These are phyloP conservation scores for Grigorovia jiainica DNA, from an alignment of 805 yeast species.

Conservation along the genomic window DNA sequence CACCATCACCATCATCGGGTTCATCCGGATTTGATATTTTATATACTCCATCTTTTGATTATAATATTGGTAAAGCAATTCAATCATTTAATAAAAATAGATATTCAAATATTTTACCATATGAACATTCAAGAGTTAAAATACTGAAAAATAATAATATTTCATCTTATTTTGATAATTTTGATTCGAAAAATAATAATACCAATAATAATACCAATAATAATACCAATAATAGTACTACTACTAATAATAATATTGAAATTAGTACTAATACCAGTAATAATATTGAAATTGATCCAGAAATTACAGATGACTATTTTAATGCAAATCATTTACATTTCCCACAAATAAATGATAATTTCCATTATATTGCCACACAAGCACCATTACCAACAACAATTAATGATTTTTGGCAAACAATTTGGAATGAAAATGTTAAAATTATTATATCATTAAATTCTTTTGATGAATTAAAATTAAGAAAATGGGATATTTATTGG, in stretches of 20 bases:
- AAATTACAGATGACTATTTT: constrained; percentile 49
- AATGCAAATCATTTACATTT: constrained; percentile 66
- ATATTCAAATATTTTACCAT: constrained; percentile 79
- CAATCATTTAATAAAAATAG: constrained; percentile 74
- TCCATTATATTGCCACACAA: constrained; percentile 72
- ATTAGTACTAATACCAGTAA: not conserved
- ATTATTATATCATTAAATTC: constrained; percentile 70
- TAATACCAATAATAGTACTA: not conserved
- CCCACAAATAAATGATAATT: constrained; percentile 31
- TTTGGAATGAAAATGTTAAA: constrained; percentile 53
- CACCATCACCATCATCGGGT: constrained; percentile 3
- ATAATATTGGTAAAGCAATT: constrained; percentile 55
- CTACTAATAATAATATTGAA: not conserved
- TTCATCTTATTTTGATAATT: not conserved
- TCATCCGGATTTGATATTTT: constrained; percentile 11
- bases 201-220: not conserved
- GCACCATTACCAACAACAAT: constrained; percentile 76
- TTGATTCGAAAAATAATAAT: too few species aligned
- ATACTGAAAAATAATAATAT: constrained; percentile 3
- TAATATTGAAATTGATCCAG: not conserved
- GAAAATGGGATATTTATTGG: constrained; percentile 85
- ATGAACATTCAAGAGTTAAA: constrained; percentile 75
- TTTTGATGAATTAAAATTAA: constrained; percentile 60
- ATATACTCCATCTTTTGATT: constrained; percentile 23
- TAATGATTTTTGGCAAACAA: constrained; percentile 85